Evolutionary conservation across 1,284 basidiomycete genomes (phyloP).

Genomic region (Irpex lacteus): DNA sequence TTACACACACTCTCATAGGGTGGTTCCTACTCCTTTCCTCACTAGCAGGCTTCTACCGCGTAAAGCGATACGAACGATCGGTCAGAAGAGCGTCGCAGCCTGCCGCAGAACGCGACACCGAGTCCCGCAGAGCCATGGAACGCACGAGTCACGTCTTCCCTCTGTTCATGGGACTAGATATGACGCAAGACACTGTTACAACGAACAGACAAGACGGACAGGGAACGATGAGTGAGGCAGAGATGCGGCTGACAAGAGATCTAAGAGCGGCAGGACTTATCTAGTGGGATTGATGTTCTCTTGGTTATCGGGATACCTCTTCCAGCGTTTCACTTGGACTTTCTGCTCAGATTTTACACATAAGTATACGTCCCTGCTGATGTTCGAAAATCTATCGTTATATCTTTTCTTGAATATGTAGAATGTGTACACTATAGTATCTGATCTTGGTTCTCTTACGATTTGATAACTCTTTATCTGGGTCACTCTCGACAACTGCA

Average conservation of each 20-base stretch:
- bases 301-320: background rate
- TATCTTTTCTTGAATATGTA: background rate
- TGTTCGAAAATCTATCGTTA: constrained; percentile 2
- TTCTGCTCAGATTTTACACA: background rate
- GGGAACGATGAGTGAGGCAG: constrained; percentile 30
- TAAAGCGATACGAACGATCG: constrained; percentile 77
- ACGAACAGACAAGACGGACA: constrained; percentile 14
- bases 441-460: background rate
- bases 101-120: constrained; percentile 38
- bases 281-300: constrained; percentile 5
- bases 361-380: background rate
- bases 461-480: background rate
- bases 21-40: constrained; percentile 88
- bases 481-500: too few relatives aligned
- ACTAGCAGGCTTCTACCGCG: constrained; percentile 78
- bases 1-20: constrained; percentile 38
- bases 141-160: constrained; percentile 22
- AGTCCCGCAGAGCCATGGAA: constrained; percentile 46
- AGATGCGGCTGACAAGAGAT: constrained; percentile 47
- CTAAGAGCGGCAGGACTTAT: constrained; percentile 54
- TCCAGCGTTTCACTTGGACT: background rate
- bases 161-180: background rate
- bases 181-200: constrained; percentile 12
- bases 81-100: constrained; percentile 40
- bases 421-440: constrained; percentile 3